These are phyloP conservation scores for Verticillium nubilum DNA, from an alignment of 2,329 filamentous ascomycete genomes.

Conservation along the genomic window DNA sequence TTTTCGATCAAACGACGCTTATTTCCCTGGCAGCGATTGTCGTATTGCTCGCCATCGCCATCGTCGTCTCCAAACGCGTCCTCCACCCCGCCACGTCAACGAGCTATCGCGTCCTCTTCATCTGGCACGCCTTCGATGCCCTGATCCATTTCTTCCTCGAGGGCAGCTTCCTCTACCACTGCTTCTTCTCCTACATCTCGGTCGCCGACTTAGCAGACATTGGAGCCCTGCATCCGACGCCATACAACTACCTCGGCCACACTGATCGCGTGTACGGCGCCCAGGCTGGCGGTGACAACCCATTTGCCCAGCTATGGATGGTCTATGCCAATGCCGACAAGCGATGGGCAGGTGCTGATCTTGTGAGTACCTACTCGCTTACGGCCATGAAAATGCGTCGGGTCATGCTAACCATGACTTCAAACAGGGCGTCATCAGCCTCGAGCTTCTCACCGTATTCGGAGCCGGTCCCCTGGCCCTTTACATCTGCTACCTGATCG, in stretches of 20 bases:
- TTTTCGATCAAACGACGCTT: conserved; percentile 57
- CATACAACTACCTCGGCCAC: conserved; percentile 46
- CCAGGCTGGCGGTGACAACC: conserved; percentile 48
- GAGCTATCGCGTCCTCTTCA: conserved; percentile 71
- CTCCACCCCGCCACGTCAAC: conserved; percentile 44
- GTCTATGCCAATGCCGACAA: conserved; percentile 61
- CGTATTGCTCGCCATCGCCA: conserved; percentile 45
- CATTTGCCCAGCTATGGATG: conserved; percentile 60
- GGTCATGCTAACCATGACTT: not conserved
- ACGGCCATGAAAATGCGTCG: not conserved
- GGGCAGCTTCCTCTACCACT: conserved; percentile 87
- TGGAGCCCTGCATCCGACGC: conserved; percentile 37
- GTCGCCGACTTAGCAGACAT: conserved; percentile 24
- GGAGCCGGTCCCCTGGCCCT: conserved; percentile 55
- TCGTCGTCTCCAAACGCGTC: conserved; percentile 38
- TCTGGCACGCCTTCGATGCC: conserved; percentile 93
- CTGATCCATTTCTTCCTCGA: conserved; percentile 90
- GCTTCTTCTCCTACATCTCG: conserved; percentile 64
- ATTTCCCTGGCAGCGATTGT: conserved; percentile 52
- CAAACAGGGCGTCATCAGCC: conserved; percentile 45
- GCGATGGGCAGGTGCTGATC: conserved; percentile 58
- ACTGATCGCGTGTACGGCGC: conserved; percentile 48
- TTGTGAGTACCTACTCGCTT: conserved; percentile 29
- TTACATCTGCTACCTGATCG: conserved; percentile 56
- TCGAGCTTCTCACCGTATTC: conserved; percentile 62